Base-by-base conservation (phyloP, 2,329 filamentous ascomycete species). In the Podosphaera xanthii region DNA sequence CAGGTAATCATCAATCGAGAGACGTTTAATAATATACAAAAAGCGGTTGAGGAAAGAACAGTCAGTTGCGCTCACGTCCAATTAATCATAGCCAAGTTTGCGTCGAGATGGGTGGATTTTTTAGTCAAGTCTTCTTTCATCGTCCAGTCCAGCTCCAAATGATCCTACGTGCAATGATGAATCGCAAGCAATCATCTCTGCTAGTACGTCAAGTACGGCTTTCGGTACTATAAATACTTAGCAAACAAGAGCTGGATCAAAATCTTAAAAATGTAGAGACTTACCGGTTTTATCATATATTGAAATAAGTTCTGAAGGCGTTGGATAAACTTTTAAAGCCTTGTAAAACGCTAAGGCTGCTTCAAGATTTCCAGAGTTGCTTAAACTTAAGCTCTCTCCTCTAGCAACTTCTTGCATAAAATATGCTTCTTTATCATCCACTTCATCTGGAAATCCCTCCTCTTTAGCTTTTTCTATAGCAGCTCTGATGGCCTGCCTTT, bases 181-280 rank as follows among this genome's bases (percentile, higher is more conserved):
- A 74, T 97, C 92, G 72, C 90, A 82, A 64, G 90, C 91, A 69
- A 98, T 95, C 88, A 98, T 96, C 75, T 96, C 88, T 65, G 92
- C 92, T 63, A 98, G 82, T 67, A 97, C 84, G 72, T 98, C 91
- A 67, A 98, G 83, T 67, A 97, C 87, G 63, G 90, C 83, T 86
- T 92, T 64, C 7, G 63, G 61, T 31, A 65, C 63, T 62, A 53
- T 40, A 46, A 33, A 1, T 30, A 33, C 57, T 65, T 62, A 65
- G 62, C 60, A 22, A 22, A 22, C 46, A 62, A 59, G 57, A 56
- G 48, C 7, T 31, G 54, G 50, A 35, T 50, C 38, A 22, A 50
- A n/a, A 1, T 35, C n/a, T 36, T 12, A 10, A 38, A 30, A 2
- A 56, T 35, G 22, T 38, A 5, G 33, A 10, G 33, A 61, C 61